A percentile compares a stretch with the other conserved stretches of the same genome.
Evolutionary conservation across 78 protist genomes (phyloP).

Genomic region (Blattamonas nauphoetae): DNA sequence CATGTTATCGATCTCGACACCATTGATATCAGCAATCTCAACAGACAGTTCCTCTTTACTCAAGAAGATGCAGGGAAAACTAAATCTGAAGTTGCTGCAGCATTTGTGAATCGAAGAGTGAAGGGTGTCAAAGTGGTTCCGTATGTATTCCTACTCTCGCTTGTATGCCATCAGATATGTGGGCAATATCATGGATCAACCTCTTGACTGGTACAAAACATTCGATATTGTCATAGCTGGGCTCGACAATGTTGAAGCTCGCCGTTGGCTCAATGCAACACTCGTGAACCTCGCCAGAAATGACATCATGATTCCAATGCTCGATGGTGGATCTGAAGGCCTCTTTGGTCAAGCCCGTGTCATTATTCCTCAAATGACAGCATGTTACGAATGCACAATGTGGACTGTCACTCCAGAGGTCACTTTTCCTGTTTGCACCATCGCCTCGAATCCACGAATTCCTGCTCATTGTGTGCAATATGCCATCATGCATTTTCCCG

Average conservation of each 20-base stretch:
- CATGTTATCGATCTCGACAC: conserved; percentile 90
- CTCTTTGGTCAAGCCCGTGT: conserved; percentile 88
- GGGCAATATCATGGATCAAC: conserved; percentile 66
- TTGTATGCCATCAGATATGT: conserved; percentile 44
- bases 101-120: conserved; percentile 70
- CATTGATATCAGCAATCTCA: conserved; percentile 81
- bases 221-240: conserved; percentile 83
- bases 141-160: conserved; percentile 31
- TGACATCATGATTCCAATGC: conserved; percentile 63
- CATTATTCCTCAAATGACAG: conserved; percentile 59
- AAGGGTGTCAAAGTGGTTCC: conserved; percentile 68
- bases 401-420: conserved; percentile 76
- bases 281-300: not conserved
- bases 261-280: conserved; percentile 83
- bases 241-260: conserved; percentile 82
- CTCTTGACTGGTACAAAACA: conserved; percentile 62
- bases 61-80: conserved; percentile 76
- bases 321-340: conserved; percentile 96
- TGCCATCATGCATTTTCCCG: conserved; percentile 34
- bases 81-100: conserved; percentile 86
- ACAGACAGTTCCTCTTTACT: conserved; percentile 83
- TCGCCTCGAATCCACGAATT: conserved; percentile 79
- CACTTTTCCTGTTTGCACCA: conserved; percentile 84
- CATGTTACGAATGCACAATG: conserved; percentile 88
- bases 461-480: conserved; percentile 90